Base-by-base conservation (phyloP, 176 grass and related monocot species). In the Zoysia japonica region DNA sequence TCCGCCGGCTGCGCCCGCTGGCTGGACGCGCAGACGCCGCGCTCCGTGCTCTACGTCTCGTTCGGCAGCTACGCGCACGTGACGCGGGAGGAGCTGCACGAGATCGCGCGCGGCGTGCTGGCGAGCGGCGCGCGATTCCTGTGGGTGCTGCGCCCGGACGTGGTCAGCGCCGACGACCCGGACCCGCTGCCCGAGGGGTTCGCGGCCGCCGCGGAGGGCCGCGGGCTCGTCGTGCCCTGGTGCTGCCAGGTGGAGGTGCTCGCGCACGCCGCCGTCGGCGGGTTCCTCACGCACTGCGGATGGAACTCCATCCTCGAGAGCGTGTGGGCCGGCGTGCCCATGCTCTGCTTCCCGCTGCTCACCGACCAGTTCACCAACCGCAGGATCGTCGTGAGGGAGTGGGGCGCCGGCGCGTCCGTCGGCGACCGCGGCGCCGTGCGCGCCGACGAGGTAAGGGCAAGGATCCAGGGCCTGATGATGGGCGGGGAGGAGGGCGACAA, bases 221-320 rank as follows among this genome's bases (percentile, higher is more conserved):
- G 88, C 0, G 93, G 93, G 1, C 1, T 92, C 17, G 82, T 96
- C 0, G 85, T 96, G 72, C 93, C 65, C 6, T 96, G 93, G 93
- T 96, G 93, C 78, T 74, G 80, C 81, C 90, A 92, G 70, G 84
- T 88, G 46, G 89, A 90, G 74, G 93, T 96, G 53, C 59, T 96
- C 13, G 45, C 83, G 14, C 87, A 90, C 90, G 38, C 80, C 1
- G 56, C 87, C 28, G 68, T 90, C 0, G 87, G 85, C 0, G 83
- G 17, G 0, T 96, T 96, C 87, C 50, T 96, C 14, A 96, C 90
- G 61, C 93, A 96, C 76, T 92, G 87, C 43, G 93, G 93, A 2
- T 96, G 93, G 93, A 96, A 96, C 68, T 96, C 90, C 16, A 43
- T 90, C n/a, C 68, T 92, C 5, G 93, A 96, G 85, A 90, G 88